phyloP scores from a whole-genome alignment of 345 rosid species.

The Bruguiera parviflora region DNA sequence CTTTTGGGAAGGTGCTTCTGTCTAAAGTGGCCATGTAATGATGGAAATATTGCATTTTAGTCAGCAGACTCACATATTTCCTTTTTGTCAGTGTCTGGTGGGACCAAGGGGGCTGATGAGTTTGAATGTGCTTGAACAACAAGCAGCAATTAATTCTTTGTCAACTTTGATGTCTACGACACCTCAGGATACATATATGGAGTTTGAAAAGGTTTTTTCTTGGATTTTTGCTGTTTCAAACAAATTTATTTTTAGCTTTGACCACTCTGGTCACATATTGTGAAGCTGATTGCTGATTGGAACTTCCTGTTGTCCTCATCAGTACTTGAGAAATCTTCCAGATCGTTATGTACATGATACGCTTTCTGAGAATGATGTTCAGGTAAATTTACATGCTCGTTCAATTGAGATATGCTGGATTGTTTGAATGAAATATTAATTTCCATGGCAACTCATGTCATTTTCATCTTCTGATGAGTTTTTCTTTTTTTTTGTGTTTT shows the following conservation, averaged over 20 bases:
- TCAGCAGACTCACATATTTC: slow-evolving; percentile 8
- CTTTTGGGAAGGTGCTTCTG: neutral
- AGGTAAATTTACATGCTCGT: slow-evolving; percentile 35
- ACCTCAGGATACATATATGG: slow-evolving; percentile 62
- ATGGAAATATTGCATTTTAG: neutral
- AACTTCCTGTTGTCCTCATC: slow-evolving; percentile 24
- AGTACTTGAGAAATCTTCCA: slow-evolving; percentile 69
- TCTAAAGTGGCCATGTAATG: neutral
- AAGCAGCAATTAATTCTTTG: slow-evolving; percentile 65
- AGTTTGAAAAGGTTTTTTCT: slow-evolving; percentile 67
- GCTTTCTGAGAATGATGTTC: slow-evolving; percentile 75
- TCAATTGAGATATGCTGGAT: neutral
- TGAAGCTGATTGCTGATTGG: slow-evolving; percentile 18
- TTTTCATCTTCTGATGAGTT: no score
- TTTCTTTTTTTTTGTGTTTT: no score
- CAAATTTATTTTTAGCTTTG: neutral
- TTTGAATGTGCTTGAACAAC: slow-evolving; percentile 54
- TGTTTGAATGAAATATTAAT: no score
- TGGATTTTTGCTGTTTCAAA: neutral
- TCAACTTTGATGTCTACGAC: slow-evolving; percentile 74
- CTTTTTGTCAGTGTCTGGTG: slow-evolving; percentile 49
- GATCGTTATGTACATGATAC: slow-evolving; percentile 68
- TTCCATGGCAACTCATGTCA: no score
- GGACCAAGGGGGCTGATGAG: slow-evolving; percentile 86
- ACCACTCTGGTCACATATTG: neutral